Evolutionary conservation across 495 filamentous ascomycete genomes (phyloP), one percentile per base, ranked within the genome.

Genomic region (Neurospora tetrasperma): DNA sequence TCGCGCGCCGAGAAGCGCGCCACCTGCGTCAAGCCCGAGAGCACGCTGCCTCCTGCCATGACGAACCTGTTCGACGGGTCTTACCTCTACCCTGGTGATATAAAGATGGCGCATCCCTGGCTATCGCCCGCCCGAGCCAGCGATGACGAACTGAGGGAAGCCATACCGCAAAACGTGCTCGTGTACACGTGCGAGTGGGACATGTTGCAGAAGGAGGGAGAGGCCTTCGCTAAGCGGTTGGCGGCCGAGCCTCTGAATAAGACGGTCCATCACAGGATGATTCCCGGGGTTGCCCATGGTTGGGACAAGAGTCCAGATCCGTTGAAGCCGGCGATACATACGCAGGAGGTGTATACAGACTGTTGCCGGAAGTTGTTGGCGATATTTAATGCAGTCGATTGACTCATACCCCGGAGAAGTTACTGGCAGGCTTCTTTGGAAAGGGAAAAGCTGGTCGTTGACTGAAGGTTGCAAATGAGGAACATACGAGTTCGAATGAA

Each of bases 251-350:
- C 84, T 0, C 82, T 93, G 23, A 86, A 86, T 20, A 96, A 94
- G 81, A 86, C 84, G 6, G 90, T 95, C 0, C 82, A 83, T 39
- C 90, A 90, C 74, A 89, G 87, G 76, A 89, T 93, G 83, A 87
- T 97, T 35, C 85, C 88, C n/a, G 90, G 86, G 23, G 92, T 89
- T 40, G 83, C 84, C 38, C 94, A 98, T 80, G 94, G 85, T 0
- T 98, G 93, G 91, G 94, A 98, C 76, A 97, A 97, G 82, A 88
- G 86, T 35, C 89, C 94, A 54, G 93, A 93, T 79, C 93, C 92
- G 11, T 85, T 91, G 74, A 86, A 87, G n/a, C 88, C 82, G 74
- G 85, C 82, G 68, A 69, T 72, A 20, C 75, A 78, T n/a, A 78
- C 79, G 18, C 82, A 84, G 74, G 76, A 77, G 41, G 27, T 84